A percentile compares a stretch with the other conserved stretches of the same genome.
Evolutionary conservation across 192 early-diverging fungal genomes (phyloP).

Genomic region (Diversispora eburnea): DNA sequence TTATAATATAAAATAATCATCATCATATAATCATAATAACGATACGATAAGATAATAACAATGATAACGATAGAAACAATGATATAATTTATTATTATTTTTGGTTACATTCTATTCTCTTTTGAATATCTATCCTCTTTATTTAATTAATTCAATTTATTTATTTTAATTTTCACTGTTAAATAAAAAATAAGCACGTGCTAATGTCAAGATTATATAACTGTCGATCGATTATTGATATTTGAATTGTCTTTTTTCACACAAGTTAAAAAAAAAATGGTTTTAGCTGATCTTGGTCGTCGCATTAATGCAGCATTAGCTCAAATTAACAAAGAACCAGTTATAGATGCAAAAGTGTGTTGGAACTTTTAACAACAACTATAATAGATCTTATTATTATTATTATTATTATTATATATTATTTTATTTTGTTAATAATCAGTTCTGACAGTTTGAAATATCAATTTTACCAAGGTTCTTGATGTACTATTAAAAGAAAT

Average conservation of each 20-base stretch:
- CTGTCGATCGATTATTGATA: too few relatives aligned
- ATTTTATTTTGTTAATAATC: not conserved
- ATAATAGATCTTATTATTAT: too few relatives aligned
- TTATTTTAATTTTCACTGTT: too few relatives aligned
- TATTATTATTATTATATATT: not conserved
- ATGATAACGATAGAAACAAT: too few relatives aligned
- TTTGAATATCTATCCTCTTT: too few relatives aligned
- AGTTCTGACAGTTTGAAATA: not conserved
- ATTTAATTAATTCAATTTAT: too few relatives aligned
- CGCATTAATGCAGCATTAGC: conserved; percentile 82
- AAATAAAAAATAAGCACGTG: too few relatives aligned
- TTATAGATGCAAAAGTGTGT: conserved; percentile 82
- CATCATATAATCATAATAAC: too few relatives aligned
- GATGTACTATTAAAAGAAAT: conserved; percentile 84
- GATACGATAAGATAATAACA: too few relatives aligned
- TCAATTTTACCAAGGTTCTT: conserved; percentile 46
- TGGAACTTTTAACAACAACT: not conserved
- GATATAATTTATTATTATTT: too few relatives aligned
- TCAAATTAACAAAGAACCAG: conserved; percentile 74
- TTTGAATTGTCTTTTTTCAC: not conserved
- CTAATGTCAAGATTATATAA: too few relatives aligned
- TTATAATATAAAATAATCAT: conserved; percentile 46
- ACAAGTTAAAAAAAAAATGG: conserved; percentile 49
- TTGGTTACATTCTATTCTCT: too few relatives aligned
- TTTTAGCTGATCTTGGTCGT: conserved; percentile 86